A percentile compares a stretch with the other conserved stretches of the same genome.
phyloP scores from a whole-genome alignment of 257 asterid species.

The Fraxinus quadrangulata region DNA sequence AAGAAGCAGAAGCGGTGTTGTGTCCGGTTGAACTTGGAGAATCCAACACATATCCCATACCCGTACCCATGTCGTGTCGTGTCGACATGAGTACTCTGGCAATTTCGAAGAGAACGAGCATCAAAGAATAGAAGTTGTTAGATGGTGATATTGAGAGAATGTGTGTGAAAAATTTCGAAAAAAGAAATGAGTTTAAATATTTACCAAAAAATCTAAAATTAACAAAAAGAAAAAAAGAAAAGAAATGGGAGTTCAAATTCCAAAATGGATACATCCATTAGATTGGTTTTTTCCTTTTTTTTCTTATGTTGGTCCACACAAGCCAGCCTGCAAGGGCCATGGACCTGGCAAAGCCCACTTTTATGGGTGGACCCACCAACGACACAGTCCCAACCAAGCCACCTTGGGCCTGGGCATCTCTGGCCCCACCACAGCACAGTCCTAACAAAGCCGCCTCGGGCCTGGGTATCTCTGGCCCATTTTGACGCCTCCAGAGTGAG shows the following conservation, averaged over 20 bases:
- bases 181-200: background rate
- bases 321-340: background rate
- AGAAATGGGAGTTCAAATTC: background rate
- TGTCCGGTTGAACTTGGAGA: too few species aligned
- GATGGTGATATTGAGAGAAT: background rate
- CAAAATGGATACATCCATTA: background rate
- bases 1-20: too few species aligned
- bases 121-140: background rate
- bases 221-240: background rate
- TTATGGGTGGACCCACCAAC: background rate
- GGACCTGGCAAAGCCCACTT: background rate
- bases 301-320: background rate
- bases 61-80: too few species aligned
- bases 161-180: background rate
- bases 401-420: background rate
- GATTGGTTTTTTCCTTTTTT: background rate
- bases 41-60: too few species aligned
- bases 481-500: background rate
- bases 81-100: too few species aligned
- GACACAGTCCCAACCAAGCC: background rate
- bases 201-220: background rate
- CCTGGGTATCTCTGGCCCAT: background rate
- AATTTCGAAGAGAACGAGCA: too few species aligned
- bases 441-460: background rate
- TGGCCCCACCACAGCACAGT: background rate